phyloP scores from a whole-genome alignment of 106 monocot genomes.

The Apostasia ramifera region DNA sequence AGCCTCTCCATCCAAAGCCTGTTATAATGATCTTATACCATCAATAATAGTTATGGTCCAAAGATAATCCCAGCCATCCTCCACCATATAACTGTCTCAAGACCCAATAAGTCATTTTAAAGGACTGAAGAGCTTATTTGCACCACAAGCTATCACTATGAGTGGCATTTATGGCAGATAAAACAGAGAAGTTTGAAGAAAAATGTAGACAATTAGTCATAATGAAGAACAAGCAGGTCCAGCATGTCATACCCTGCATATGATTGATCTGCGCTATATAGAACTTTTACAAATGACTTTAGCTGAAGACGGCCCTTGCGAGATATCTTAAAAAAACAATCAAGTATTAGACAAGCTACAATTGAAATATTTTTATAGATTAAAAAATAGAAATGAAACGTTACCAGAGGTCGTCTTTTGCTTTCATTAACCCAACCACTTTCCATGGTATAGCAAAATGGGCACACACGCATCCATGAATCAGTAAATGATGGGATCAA shows the following conservation, averaged over 20 bases:
- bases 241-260: constrained; percentile 36
- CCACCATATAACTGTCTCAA: too few relatives aligned
- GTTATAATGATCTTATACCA: too few relatives aligned
- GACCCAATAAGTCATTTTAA: too few relatives aligned
- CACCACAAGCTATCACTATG: too few relatives aligned
- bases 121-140: too few relatives aligned
- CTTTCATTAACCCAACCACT: constrained; percentile 29
- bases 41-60: too few relatives aligned
- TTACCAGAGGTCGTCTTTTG: constrained; percentile 41
- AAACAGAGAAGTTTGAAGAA: neutral
- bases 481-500: constrained; percentile 28
- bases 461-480: constrained; percentile 36
- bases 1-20: too few relatives aligned
- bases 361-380: neutral
- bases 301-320: constrained; percentile 45
- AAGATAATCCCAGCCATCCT: too few relatives aligned
- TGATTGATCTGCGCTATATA: constrained; percentile 29
- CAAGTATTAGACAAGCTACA: too few relatives aligned
- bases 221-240: neutral
- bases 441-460: constrained; percentile 51
- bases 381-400: neutral
- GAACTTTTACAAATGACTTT: constrained; percentile 33
- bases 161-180: too few relatives aligned
- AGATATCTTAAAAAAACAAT: constrained; percentile 35
- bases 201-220: too few relatives aligned